These are phyloP conservation scores for Mortierella sp. DNA, from an alignment of 371 early-diverging fungal species.

Conservation along the genomic window DNA sequence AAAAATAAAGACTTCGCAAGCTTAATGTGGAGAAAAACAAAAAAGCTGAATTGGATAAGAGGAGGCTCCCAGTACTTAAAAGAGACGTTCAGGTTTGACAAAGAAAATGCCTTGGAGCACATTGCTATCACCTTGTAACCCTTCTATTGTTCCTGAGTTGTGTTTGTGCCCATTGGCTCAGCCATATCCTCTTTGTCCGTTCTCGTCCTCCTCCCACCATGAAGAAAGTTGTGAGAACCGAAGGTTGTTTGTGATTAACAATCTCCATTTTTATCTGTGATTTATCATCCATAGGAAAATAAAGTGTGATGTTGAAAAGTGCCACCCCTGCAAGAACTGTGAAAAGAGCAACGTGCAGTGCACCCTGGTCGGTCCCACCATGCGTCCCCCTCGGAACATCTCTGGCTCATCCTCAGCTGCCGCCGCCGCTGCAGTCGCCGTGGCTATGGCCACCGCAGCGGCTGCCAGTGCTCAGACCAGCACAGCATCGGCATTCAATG, in stretches of 20 bases:
- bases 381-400: constrained; percentile 51
- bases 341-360: constrained; percentile 47
- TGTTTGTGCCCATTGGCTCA: not conserved
- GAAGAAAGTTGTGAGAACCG: not conserved
- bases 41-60: too few species aligned
- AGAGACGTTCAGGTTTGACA: too few species aligned
- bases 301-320: constrained; percentile 54
- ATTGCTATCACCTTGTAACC: too few species aligned
- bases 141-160: too few species aligned
- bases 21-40: not conserved
- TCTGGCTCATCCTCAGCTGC: constrained; percentile 55
- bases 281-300: constrained; percentile 40
- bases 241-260: not conserved
- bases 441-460: constrained; percentile 46
- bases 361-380: constrained; percentile 45
- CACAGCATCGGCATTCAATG: constrained; percentile 3
- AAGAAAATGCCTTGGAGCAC: too few species aligned
- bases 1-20: not conserved
- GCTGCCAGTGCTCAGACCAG: constrained; percentile 27
- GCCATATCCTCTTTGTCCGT: not conserved
- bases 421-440: constrained; percentile 46
- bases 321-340: constrained; percentile 48
- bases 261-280: not conserved
- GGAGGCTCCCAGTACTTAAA: too few species aligned
- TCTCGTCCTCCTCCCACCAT: too few species aligned